These are phyloP conservation scores for Austroboletus rostrupii DNA, from an alignment of 1,284 basidiomycete genomes.

Conservation along the genomic window DNA sequence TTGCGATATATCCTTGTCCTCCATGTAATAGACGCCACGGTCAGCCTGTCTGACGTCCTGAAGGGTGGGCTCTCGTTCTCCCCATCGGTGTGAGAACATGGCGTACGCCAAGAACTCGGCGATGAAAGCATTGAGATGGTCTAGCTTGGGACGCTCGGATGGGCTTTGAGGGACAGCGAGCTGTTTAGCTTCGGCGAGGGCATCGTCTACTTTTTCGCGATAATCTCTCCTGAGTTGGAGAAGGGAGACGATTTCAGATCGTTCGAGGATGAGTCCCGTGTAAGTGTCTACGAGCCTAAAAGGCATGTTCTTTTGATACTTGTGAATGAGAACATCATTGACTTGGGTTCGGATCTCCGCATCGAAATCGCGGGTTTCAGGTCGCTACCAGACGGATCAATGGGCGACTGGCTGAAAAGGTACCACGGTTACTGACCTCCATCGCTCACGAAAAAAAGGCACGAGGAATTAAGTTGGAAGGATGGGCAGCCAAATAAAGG, in stretches of 20 bases:
- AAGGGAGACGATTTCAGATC: slow-evolving; percentile 12
- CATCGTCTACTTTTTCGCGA: slow-evolving; percentile 7
- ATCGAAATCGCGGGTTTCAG: slow-evolving; percentile 5
- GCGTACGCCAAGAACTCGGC: slow-evolving; percentile 20
- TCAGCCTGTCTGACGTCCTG: slow-evolving; percentile 11
- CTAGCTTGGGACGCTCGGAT: slow-evolving; percentile 1
- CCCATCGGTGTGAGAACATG: slow-evolving; percentile 25
- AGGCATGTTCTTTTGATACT: slow-evolving; percentile 21
- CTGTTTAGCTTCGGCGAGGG: slow-evolving; percentile 7
- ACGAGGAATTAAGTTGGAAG: background rate
- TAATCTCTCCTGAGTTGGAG: slow-evolving; percentile 15
- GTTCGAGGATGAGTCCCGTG: slow-evolving; percentile 21
- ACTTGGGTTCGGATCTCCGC: slow-evolving; percentile 10
- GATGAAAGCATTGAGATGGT: slow-evolving; percentile 13
- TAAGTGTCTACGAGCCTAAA: slow-evolving; percentile 24
- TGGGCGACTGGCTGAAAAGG: background rate
- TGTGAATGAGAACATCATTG: slow-evolving; percentile 13
- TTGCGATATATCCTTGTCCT: background rate
- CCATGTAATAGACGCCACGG: slow-evolving; percentile 15
- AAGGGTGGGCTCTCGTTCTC: slow-evolving; percentile 13
- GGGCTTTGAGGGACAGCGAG: slow-evolving; percentile 2
- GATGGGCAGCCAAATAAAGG: background rate
- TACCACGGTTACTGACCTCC: slow-evolving; percentile 1
- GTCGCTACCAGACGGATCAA: background rate
- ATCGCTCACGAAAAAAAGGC: background rate